Evolutionary conservation across 75 land plant genomes (phyloP), one percentile per base, ranked within the genome.

Genomic region (Adiantum capillusveneris): DNA sequence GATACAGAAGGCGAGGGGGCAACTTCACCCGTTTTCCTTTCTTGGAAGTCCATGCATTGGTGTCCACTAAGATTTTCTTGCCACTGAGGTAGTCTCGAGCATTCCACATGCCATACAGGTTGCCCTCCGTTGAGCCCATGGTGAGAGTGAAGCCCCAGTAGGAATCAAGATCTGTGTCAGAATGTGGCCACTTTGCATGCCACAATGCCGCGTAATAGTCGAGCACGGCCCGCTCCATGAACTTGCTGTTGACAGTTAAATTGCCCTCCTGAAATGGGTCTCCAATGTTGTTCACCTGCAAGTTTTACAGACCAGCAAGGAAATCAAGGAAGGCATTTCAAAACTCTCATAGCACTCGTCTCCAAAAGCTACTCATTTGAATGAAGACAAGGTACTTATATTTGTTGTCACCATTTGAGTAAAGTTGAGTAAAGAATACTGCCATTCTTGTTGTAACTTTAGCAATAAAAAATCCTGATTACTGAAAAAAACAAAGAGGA

Each of bases 31-130:
- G 5, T 5, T 7, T 24, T 24, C 26, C 21, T 2, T 14, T 46
- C 49, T 17, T 28, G n/a, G n/a, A n/a, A 6, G 22, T 30, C 5
- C 7, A 2, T 12, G 2, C 2, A 2, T n/a, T 3, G 6, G 3
- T 16, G 9, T 59, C 60, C 1, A 59, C 19, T 17, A 39, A 27
- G 3, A 59, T 25, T 25, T 27, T 24, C 44, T 59, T 59, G 52
- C 60, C 60, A 31, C 60, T 19, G 22, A 59, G 44, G 19, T 59
- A 59, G 43, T 59, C 60, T 34, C 60, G 2, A 14, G 51, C 60
- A 59, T 59, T 59, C 60, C 60, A 59, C 60, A 59, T 59, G 9
- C 43, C 60, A n/a, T 59, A 59, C 5, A 59, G 37, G 60, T 59
- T 59, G 16, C 43, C 60, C 19, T 59, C 60, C 6, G 60, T 59